Evolutionary conservation across 179 eudicot species (phyloP), one percentile per base, ranked within the genome.

Genomic region (Drosera spatulata): DNA sequence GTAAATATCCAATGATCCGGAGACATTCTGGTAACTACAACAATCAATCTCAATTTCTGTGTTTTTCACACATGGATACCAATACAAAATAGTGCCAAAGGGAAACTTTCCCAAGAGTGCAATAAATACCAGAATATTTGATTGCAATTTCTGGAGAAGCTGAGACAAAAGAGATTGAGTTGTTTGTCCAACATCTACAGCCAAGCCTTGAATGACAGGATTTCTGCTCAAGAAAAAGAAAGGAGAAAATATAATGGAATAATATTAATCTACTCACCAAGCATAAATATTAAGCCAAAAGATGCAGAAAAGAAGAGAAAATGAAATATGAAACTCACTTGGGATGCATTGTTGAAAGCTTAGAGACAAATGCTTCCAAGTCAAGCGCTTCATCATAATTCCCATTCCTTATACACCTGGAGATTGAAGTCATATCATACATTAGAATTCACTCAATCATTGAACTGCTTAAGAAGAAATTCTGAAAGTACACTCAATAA

Each of bases 11-110:
- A 69, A 87, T 90, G 50, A 90, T 90, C 55, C 97, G 91, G 52
- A 89, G 88, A 77, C 97, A 86, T 71, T 89, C 97, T 58, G 97
- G 97, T 79, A 89, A 81, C 97, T 89, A 85, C 80, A 84, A 22
- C 0, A 22, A 0, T 22, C 33, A 22, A 22, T 22, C 33, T 22
- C 33, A 22, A 22, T 22, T 22, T 22, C 33, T 22, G 33, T 22
- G 33, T 22, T 22, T 22, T 22, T 22, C 33, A 22, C 33, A 22
- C 33, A 22, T 22, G 33, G 33, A 22, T 22, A 22, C 33, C 33
- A 22, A 22, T 22, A 22, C 33, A 22, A 22, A 22, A 22, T 22
- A 22, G 33, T 22, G 33, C 33, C 33, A 22, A 22, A 22, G 33
- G 33, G 33, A 22, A 22, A 22, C 33, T 22, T 22, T 22, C 33